Evolutionary conservation across 768 basidiomycete species (phyloP), one percentile per base, ranked within the genome.

Genomic region (Suillus subluteus): DNA sequence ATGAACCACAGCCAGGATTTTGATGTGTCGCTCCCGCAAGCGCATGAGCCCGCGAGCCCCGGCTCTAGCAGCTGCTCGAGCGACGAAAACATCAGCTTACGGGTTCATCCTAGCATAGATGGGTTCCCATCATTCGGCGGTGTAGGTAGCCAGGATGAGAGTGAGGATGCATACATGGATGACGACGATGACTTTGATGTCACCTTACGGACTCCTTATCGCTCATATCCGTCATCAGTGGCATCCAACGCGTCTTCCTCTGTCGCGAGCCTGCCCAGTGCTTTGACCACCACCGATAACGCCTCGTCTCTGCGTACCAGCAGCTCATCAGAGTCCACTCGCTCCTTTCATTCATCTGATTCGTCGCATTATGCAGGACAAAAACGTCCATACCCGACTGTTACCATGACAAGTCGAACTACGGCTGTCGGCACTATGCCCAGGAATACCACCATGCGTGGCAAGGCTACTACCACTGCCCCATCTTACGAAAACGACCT

Each of bases 1-100:
- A 52, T 70, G 30, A 70, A 68, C 38, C 26, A 44, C 65, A 70
- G 68, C 61, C 84, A 86, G 89, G 88, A 79, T 91, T 91, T 91
- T 91, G 82, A 74, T 68, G 73, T 74, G 86, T 87, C 84, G 89
- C 88, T 90, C 88, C 83, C 81, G 87, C 84, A 79, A 75, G 84
- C 80, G 76, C 86, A 82, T 84, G 84, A 87, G 84, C 83, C 82
- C 48, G 74, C 76, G 75, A 82, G 85, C 82, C 83, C 86, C 83
- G 81, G 84, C 85, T 85, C 82, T 77, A 84, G 81, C 78, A 76
- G 79, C 73, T 80, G 78, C 86, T 83, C 81, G 87, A 88, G 89
- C 88, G 87, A 89, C 84, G 75, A 71, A 66, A 78, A 67, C 71
- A 73, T 68, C 62, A 69, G 67, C 64, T 63, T 67, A 46, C 84